Conservation (phyloP, 148 eudicot genomes). For the Tetragonia tetragonoides region DNA sequence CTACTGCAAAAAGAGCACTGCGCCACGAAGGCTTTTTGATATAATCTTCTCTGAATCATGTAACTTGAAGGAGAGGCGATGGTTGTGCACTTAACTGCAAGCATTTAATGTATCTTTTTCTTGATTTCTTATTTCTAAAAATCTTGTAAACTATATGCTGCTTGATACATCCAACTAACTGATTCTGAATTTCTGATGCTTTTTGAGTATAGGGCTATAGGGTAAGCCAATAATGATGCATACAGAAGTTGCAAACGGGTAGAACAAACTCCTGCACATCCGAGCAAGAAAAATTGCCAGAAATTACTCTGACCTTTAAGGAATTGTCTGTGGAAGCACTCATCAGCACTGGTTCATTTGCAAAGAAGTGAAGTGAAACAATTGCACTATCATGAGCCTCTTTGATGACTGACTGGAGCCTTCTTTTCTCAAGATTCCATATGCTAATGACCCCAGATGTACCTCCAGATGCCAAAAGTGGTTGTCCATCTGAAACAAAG, state of each 20-base stretch:
- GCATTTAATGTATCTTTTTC: not conserved
- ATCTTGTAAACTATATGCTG: not conserved
- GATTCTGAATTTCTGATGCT: not conserved
- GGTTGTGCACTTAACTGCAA: conserved; percentile 4
- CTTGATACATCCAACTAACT: not conserved
- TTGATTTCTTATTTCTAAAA: not conserved
- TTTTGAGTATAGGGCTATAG: not conserved
- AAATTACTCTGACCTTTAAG: conserved; percentile 51
- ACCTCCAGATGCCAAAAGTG: conserved; percentile 96
- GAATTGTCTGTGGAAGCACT: conserved; percentile 95
- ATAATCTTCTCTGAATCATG: too few relatives aligned
- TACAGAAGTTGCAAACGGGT: not conserved
- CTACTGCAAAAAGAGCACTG: too few relatives aligned
- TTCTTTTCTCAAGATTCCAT: conserved; percentile 98
- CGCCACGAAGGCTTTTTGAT: too few relatives aligned
- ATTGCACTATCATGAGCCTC: conserved; percentile 93
- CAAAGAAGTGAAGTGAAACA: conserved; percentile 82
- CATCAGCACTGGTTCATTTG: conserved; percentile 91
- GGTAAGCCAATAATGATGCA: not conserved
- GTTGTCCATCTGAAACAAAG: conserved; percentile 67
- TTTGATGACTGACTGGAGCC: conserved; percentile 83
- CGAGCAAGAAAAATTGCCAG: not conserved
- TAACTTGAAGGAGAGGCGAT: not conserved
- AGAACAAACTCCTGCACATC: not conserved
- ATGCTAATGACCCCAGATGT: conserved; percentile 91